phyloP scores from a whole-genome alignment of 805 yeast species.

The Cyberlindnera maclurae region DNA sequence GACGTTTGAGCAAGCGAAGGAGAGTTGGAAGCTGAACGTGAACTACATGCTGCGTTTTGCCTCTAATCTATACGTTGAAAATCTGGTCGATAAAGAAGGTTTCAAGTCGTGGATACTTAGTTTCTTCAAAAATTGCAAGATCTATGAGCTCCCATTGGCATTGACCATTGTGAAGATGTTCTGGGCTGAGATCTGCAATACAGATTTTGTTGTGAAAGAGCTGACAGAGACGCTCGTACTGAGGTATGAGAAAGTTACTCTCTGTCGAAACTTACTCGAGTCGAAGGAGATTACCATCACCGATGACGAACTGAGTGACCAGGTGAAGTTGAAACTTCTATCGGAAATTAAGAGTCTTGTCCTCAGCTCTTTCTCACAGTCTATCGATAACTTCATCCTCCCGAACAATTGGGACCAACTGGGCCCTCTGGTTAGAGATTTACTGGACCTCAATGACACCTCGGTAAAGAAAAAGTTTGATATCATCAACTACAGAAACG shows the following conservation, averaged over 20 bases:
- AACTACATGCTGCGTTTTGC: constrained; percentile 53
- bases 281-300: constrained; percentile 30
- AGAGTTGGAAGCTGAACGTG: constrained; percentile 45
- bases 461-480: constrained; percentile 42
- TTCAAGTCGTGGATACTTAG: constrained; percentile 61
- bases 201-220: constrained; percentile 56
- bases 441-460: constrained; percentile 28
- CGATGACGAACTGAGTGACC: constrained; percentile 28
- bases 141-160: constrained; percentile 37
- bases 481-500: constrained; percentile 59
- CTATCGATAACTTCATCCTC: constrained; percentile 50
- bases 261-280: constrained; percentile 27
- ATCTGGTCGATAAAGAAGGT: constrained; percentile 51
- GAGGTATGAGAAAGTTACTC: constrained; percentile 33
- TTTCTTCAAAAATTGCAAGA: constrained; percentile 36
- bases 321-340: constrained; percentile 23
- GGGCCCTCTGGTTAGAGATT: constrained; percentile 40
- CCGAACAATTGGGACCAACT: constrained; percentile 56
- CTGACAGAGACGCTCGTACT: constrained; percentile 53
- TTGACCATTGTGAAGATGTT: constrained; percentile 54
- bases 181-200: constrained; percentile 59
- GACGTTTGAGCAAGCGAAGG: constrained; percentile 26
- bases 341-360: constrained; percentile 24
- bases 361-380: constrained; percentile 26
- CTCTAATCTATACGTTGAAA: constrained; percentile 62